A percentile compares a stretch with the other conserved stretches of the same genome.
Evolutionary conservation across 2,329 filamentous ascomycete species (phyloP).

Genomic region (Ophiosphaerella korrae): DNA sequence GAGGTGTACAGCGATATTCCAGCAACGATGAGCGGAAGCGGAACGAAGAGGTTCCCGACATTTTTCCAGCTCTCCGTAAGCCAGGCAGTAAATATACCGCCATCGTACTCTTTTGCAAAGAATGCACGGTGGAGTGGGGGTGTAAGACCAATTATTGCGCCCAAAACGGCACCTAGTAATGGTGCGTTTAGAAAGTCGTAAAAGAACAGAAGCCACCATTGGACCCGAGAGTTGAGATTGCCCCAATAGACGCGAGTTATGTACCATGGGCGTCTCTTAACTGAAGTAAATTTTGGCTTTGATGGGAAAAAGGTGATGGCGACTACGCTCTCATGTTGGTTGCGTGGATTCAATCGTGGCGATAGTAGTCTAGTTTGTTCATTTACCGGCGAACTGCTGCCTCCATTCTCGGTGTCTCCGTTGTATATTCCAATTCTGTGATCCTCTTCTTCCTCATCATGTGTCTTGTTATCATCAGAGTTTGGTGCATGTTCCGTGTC

Average conservation of each 20-base stretch:
- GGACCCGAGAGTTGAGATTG: slow-evolving; percentile 25
- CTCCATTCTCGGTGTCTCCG: slow-evolving; percentile 9
- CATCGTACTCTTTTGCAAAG: slow-evolving; percentile 30
- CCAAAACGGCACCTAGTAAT: slow-evolving; percentile 32
- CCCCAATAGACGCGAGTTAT: slow-evolving; percentile 30
- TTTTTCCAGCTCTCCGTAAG: slow-evolving; percentile 37
- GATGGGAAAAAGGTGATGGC: slow-evolving; percentile 40
- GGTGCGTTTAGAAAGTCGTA: slow-evolving; percentile 41
- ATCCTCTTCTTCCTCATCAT: slow-evolving; percentile 6
- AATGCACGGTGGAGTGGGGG: slow-evolving; percentile 30
- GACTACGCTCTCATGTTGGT: slow-evolving; percentile 22
- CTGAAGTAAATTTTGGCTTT: slow-evolving; percentile 28
- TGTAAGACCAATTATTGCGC: slow-evolving; percentile 33
- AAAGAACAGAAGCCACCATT: slow-evolving; percentile 39
- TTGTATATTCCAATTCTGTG: slow-evolving; percentile 1
- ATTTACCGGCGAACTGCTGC: slow-evolving; percentile 1
- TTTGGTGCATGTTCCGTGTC: slow-evolving; percentile 47
- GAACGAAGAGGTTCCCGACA: slow-evolving; percentile 33
- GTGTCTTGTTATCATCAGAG: slow-evolving; percentile 21
- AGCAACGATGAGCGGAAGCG: slow-evolving; percentile 36
- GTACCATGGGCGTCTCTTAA: slow-evolving; percentile 30
- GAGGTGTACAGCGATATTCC: slow-evolving; percentile 35
- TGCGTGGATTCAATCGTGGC: background rate
- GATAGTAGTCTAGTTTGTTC: slow-evolving; percentile 24
- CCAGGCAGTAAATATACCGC: slow-evolving; percentile 38